Evolutionary conservation across 169 alveolate species (phyloP), one percentile per base, ranked within the genome.

Genomic region (Plasmodium coatneyi): DNA sequence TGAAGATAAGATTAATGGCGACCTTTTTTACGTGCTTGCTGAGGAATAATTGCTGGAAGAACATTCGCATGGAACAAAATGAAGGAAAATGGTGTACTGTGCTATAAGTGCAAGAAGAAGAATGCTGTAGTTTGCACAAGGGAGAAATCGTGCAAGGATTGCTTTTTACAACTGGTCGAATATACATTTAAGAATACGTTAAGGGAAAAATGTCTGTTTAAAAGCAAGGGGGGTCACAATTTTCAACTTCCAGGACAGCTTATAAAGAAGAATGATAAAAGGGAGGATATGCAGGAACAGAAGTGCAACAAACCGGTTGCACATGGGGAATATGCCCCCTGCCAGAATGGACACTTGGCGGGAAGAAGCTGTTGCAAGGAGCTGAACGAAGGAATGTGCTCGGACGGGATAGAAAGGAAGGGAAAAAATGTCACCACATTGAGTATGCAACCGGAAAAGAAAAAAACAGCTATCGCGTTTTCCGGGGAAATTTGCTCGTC

Each of bases 141-240:
- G 54, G 94, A 89, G 49, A 89, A 89, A 25, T 78, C 94, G 14
- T 89, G 94, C 72, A 89, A 80, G 49, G 83, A 66, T 12, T 89
- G 94, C 66, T 89, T 89, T 89, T 66, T 89, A 43, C 71, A 41
- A 4, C 76, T 89, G 16, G 94, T 89, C 25, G 94, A 89, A 66
- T 89, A 89, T 89, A 89, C 82, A 60, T 89, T 89, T 89, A 89
- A 89, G 81, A 89, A 89, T 80, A 89, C 94, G 22, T 89, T 89
- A 60, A 89, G 94, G 41, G 94, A 89, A 79, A 89, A 89, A 72
- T 89, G 94, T 32, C 80, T 89, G 36, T 89, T 89, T 89, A 89
- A 89, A 89, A 89, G 52, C 80, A 89, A 89, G 81, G 66, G 32
- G 54, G 36, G 32, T n/a, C n/a, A 74, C n/a, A 52, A 72, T 86